These are phyloP conservation scores for Candida neerlandica DNA, from an alignment of 1,139 yeast species.

Conservation along the genomic window DNA sequence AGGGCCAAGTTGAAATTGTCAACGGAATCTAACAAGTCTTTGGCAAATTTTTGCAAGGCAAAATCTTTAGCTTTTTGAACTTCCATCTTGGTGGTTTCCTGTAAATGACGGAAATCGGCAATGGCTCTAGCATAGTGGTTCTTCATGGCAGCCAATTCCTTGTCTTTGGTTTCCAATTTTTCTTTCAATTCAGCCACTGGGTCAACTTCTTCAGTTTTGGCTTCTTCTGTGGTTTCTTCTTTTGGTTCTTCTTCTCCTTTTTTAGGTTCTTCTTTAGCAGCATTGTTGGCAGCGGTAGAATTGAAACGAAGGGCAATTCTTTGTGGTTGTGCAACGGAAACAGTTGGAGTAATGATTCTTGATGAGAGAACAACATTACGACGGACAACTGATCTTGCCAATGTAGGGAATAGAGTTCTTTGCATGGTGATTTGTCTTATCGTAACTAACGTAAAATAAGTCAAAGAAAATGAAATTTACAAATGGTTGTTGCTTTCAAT, in stretches of 20 bases:
- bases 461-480: background rate
- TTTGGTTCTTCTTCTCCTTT: conserved; percentile 9
- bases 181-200: conserved; percentile 49
- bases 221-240: conserved; percentile 8
- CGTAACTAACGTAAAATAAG: background rate
- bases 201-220: conserved; percentile 21
- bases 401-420: conserved; percentile 31
- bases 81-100: conserved; percentile 87
- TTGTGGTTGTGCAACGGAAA: conserved; percentile 15
- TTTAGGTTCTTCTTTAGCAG: conserved; percentile 15
- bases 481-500: background rate
- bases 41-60: conserved; percentile 91
- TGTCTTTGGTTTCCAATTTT: conserved; percentile 68
- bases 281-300: conserved; percentile 20
- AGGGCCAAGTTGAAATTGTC: conserved; percentile 92
- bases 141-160: conserved; percentile 79
- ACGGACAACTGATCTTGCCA: conserved; percentile 27
- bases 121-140: conserved; percentile 81
- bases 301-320: conserved; percentile 24
- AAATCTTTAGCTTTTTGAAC: conserved; percentile 85
- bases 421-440: conserved; percentile 25
- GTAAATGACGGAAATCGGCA: conserved; percentile 92
- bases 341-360: conserved; percentile 22
- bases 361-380: conserved; percentile 21
- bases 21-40: conserved; percentile 84